Conservation (phyloP, 176 grass and related monocot species). For the Cymbopogon citratus region DNA sequence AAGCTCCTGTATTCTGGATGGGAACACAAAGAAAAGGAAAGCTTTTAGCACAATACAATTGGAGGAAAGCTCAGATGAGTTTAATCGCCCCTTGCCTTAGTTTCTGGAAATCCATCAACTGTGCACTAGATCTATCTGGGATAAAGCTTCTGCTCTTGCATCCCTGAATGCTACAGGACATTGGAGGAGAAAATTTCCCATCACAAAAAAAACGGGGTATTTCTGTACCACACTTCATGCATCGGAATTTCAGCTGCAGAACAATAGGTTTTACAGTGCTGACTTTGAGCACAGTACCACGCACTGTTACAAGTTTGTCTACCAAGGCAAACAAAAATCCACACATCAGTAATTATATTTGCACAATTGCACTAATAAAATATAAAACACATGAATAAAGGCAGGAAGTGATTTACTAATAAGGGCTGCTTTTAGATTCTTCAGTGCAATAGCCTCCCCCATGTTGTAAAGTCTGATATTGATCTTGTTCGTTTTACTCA, state of each 20-base stretch:
- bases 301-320: conserved; percentile 79
- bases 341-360: conserved; percentile 20
- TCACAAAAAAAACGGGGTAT: conserved; percentile 49
- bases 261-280: conserved; percentile 87
- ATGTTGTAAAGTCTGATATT: conserved; percentile 86
- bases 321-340: conserved; percentile 9
- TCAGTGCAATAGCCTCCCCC: conserved; percentile 51
- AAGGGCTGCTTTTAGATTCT: conserved; percentile 75
- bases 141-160: conserved; percentile 81
- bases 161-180: conserved; percentile 54
- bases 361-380: not conserved
- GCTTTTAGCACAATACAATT: conserved; percentile 2
- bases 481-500: conserved; percentile 41
- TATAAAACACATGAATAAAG: not conserved
- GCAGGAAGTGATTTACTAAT: conserved; percentile 52
- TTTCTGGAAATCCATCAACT: conserved; percentile 91
- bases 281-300: conserved; percentile 84
- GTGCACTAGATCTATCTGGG: conserved; percentile 58
- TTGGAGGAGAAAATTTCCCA: conserved; percentile 82
- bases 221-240: conserved; percentile 52
- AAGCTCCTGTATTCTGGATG: conserved; percentile 73
- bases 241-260: conserved; percentile 46
- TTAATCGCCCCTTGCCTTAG: conserved; percentile 57
- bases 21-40: conserved; percentile 18
- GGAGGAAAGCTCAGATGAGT: not conserved